Conservation (phyloP, 768 basidiomycete species). For the Boletus reticuloceps region DNA sequence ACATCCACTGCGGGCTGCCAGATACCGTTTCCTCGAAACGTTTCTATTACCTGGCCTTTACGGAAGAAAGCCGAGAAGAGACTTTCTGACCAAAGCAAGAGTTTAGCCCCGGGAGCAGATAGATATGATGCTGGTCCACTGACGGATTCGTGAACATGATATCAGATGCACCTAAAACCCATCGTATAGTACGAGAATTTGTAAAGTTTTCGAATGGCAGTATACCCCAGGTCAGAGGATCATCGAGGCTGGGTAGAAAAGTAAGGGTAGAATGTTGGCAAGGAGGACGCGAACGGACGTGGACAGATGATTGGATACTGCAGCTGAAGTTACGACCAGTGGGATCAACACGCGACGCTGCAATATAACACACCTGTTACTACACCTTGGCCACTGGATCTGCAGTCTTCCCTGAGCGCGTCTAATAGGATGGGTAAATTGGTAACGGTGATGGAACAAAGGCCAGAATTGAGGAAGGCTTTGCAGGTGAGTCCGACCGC, state of each 20-base stretch:
- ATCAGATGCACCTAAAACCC: constrained; percentile 91
- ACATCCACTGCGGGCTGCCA: constrained; percentile 82
- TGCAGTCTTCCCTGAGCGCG: constrained; percentile 51
- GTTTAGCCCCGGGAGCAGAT: constrained; percentile 10
- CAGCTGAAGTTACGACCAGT: constrained; percentile 3
- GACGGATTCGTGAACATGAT: constrained; percentile 94
- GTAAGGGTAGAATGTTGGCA: constrained; percentile 4
- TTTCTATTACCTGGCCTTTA: constrained; percentile 89
- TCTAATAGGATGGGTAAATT: constrained; percentile 64
- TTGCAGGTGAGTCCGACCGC: constrained; percentile 78
- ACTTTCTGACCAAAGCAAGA: constrained; percentile 44
- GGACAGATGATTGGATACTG: constrained; percentile 93
- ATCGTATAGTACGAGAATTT: constrained; percentile 62
- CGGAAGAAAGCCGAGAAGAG: constrained; percentile 83
- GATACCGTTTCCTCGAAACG: constrained; percentile 85
- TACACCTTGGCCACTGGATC: constrained; percentile 56
- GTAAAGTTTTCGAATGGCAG: constrained; percentile 67
- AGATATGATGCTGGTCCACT: constrained; percentile 27
- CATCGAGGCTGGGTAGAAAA: constrained; percentile 58
- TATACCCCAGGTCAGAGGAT: constrained; percentile 85
- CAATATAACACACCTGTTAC: constrained; percentile 61
- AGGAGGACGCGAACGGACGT: constrained; percentile 52
- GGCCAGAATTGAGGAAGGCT: constrained; percentile 64
- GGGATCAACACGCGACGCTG: neutral
- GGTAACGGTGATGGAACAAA: constrained; percentile 65